A percentile compares a stretch with the other conserved stretches of the same genome.
Evolutionary conservation across 495 filamentous ascomycete genomes (phyloP).

Genomic region (Friedmanniomyces simplex): DNA sequence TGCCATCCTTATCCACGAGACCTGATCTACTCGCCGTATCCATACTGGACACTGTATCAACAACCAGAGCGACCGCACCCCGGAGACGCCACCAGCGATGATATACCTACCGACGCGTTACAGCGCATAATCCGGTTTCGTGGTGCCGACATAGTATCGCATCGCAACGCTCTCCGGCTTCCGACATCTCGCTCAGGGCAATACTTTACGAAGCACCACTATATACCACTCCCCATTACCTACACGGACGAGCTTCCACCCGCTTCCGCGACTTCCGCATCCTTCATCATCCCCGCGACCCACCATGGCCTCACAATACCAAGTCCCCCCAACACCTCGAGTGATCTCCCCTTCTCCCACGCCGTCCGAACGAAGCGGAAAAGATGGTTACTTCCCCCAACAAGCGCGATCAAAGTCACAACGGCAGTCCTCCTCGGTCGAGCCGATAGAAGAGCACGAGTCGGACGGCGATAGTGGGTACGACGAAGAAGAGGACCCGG

Average conservation of each 20-base stretch:
- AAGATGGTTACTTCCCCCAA: constrained; percentile 33
- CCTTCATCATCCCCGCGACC: background rate
- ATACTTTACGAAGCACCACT: no score
- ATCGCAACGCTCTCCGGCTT: background rate
- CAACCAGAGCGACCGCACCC: no score
- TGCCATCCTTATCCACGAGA: no score
- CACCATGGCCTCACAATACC: constrained; percentile 29
- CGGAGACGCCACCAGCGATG: background rate
- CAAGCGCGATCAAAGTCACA: no score
- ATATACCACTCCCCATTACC: background rate
- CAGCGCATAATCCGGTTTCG: background rate
- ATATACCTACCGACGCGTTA: background rate
- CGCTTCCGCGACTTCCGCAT: background rate
- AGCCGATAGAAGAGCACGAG: constrained; percentile 12
- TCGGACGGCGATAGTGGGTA: constrained; percentile 19
- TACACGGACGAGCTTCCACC: background rate
- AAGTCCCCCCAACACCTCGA: constrained; percentile 33
- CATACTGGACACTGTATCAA: no score
- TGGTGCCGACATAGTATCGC: background rate
- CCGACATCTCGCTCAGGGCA: background rate
- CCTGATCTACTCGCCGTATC: no score
- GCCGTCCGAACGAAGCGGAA: constrained; percentile 29
- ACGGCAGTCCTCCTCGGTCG: constrained; percentile 12
- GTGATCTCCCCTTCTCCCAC: constrained; percentile 38
- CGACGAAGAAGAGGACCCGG: constrained; percentile 24